phyloP scores from a whole-genome alignment of 257 asterid species.

The Buddleja alternifolia region DNA sequence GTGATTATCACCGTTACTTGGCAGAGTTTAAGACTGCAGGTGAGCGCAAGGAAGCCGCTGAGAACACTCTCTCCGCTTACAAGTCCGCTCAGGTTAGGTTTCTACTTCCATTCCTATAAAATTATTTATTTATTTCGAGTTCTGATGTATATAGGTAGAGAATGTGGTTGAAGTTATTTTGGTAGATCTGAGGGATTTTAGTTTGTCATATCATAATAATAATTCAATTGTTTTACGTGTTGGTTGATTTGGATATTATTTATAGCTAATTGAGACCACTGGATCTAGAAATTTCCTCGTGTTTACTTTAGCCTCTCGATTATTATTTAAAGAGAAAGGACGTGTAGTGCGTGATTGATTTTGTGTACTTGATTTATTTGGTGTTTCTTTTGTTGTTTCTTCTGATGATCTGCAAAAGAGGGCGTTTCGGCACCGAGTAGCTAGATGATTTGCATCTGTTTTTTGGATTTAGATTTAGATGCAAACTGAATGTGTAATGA shows the following conservation, averaged over 20 bases:
- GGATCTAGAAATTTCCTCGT: background rate
- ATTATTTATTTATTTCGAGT: background rate
- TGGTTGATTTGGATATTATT: background rate
- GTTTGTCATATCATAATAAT: too few species aligned
- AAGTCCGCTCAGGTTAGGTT: constrained; percentile 59
- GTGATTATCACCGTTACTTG: constrained; percentile 50
- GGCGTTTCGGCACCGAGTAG: background rate
- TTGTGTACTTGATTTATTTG: background rate
- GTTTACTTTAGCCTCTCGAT: background rate
- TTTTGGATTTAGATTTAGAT: background rate
- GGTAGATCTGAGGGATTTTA: constrained; percentile 9
- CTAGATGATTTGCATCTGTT: background rate
- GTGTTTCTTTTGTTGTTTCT: background rate
- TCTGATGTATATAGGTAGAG: background rate
- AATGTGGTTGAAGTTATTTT: constrained; percentile 11
- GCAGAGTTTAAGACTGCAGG: constrained; percentile 56
- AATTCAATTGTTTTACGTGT: background rate
- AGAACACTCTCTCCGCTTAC: constrained; percentile 62
- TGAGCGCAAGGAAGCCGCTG: constrained; percentile 63
- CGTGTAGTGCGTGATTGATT: background rate
- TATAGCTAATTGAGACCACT: background rate
- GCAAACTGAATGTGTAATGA: background rate
- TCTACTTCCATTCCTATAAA: background rate
- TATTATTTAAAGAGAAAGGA: too few species aligned
- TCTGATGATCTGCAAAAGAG: background rate